Evolutionary conservation across 139 green algal genomes (phyloP), one percentile per base, ranked within the genome.

Genomic region (Volvox africanus): DNA sequence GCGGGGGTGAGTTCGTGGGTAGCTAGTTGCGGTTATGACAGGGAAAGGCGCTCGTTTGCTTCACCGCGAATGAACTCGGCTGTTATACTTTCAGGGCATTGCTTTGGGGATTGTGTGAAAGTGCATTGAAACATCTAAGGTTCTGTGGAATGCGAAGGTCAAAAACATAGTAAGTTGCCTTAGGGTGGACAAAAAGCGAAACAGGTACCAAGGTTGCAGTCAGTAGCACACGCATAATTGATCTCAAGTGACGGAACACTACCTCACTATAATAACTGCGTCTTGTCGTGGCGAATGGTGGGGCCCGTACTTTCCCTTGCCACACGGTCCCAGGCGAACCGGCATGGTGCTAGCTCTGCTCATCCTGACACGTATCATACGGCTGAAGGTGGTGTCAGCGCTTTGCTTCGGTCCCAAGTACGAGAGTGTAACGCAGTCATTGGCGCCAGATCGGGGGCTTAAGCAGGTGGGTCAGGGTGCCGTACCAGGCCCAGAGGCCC

Each of bases 1-100:
- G 28, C 0, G 80, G 62, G 61, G 87, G 77, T 86, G 61, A 44
- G 62, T 61, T 55, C 61, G 65, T 83, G 85, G 91, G 78, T 36
- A 19, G 11, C 21, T 73, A 28, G 65, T 28, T 73, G 65, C 21
- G 21, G 21, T 24, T 24, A 24, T 73, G 65, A 12, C 65, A 30
- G 65, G 62, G 2, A 30, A 12, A 12, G 21, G 21, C 21, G 11
- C 11, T 73, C 2, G 11, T 28, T 16, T 24, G 65, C 11, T 73
- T 2, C 2, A 24, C 65, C 24, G 65, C 24, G 65, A 73, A 73
- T 12, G 21, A 73, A 24, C 16, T 73, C 21, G 65, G 65, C 65
- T 28, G 65, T 28, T 73, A 30, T 28, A 12, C 65, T 73, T 2
- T 73, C 24, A 73, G 5, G 2, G 11, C 65, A 30, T 16, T 28